A percentile compares a stretch with the other conserved stretches of the same genome.
These are phyloP conservation scores for Arachis monticola DNA, from an alignment of 331 rosid species.

Conservation along the genomic window DNA sequence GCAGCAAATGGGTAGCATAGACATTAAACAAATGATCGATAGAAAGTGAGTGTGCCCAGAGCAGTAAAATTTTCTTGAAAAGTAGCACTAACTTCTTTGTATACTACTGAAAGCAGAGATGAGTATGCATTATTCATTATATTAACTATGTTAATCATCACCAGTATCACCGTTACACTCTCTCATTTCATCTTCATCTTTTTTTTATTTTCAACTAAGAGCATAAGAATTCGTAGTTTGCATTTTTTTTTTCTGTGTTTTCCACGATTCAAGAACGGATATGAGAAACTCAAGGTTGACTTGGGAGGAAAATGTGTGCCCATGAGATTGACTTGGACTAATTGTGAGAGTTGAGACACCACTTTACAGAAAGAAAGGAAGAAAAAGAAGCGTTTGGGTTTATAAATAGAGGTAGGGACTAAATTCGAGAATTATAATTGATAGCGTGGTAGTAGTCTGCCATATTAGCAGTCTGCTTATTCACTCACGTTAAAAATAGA, in stretches of 20 bases:
- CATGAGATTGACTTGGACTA: too few relatives aligned
- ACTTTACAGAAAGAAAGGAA: too few relatives aligned
- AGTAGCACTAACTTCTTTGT: constrained; percentile 73
- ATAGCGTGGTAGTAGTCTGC: too few relatives aligned
- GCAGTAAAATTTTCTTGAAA: constrained; percentile 77
- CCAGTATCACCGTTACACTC: constrained; percentile 46
- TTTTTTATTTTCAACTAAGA: not conserved
- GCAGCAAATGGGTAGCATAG: constrained; percentile 78
- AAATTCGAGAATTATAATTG: too few relatives aligned
- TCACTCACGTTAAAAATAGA: too few relatives aligned
- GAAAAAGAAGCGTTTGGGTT: too few relatives aligned
- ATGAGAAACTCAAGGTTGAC: too few relatives aligned
- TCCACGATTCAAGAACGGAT: too few relatives aligned
- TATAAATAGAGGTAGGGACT: too few relatives aligned
- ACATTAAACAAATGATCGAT: constrained; percentile 70
- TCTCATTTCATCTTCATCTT: constrained; percentile 57
- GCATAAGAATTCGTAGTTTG: not conserved
- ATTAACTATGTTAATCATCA: constrained; percentile 68
- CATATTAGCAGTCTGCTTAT: too few relatives aligned
- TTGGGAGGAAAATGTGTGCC: not conserved
- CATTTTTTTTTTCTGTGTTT: too few relatives aligned
- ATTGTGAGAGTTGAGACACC: too few relatives aligned
- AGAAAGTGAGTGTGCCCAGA: constrained; percentile 74
- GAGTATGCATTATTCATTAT: constrained; percentile 81
- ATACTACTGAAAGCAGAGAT: constrained; percentile 77